phyloP scores from a whole-genome alignment of 2,329 filamentous ascomycete species.

The Bipolaris gigantea region DNA sequence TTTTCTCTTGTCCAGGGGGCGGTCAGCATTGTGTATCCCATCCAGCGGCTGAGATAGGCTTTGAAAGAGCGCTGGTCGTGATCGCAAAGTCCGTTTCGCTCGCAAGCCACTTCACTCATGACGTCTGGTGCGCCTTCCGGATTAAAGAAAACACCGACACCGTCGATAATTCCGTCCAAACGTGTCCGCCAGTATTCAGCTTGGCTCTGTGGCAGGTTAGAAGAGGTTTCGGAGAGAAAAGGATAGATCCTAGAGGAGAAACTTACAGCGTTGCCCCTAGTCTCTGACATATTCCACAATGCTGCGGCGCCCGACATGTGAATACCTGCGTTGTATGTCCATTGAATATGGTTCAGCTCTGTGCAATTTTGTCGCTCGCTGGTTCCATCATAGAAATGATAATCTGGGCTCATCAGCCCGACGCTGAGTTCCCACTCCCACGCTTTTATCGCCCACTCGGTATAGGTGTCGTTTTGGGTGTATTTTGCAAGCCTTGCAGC shows the following conservation, averaged over 20 bases:
- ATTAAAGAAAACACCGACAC: conserved; percentile 48
- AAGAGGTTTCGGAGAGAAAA: conserved; percentile 6
- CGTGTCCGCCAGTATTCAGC: conserved; percentile 26
- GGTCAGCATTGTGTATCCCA: conserved; percentile 44
- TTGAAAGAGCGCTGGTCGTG: conserved; percentile 52
- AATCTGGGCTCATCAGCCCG: conserved; percentile 53
- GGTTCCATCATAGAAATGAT: conserved; percentile 50
- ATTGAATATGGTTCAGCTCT: conserved; percentile 48
- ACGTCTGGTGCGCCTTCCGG: conserved; percentile 48
- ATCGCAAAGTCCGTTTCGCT: conserved; percentile 49
- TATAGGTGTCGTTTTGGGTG: conserved; percentile 57
- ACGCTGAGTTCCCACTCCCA: conserved; percentile 58
- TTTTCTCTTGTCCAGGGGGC: conserved; percentile 39
- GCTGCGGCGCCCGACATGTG: conserved; percentile 50
- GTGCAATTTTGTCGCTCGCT: conserved; percentile 49
- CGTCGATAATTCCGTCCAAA: conserved; percentile 37
- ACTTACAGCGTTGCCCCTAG: conserved; percentile 30
- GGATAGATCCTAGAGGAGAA: not conserved
- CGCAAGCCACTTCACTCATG: conserved; percentile 53
- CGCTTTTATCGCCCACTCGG: conserved; percentile 63
- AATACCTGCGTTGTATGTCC: conserved; percentile 52
- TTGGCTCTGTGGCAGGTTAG: conserved; percentile 17
- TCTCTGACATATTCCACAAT: conserved; percentile 51
- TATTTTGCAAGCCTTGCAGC: conserved; percentile 70
- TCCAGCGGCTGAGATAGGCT: conserved; percentile 47